phyloP scores from a whole-genome alignment of 83 land plant species.

The Diphasiastrum complanatum region DNA sequence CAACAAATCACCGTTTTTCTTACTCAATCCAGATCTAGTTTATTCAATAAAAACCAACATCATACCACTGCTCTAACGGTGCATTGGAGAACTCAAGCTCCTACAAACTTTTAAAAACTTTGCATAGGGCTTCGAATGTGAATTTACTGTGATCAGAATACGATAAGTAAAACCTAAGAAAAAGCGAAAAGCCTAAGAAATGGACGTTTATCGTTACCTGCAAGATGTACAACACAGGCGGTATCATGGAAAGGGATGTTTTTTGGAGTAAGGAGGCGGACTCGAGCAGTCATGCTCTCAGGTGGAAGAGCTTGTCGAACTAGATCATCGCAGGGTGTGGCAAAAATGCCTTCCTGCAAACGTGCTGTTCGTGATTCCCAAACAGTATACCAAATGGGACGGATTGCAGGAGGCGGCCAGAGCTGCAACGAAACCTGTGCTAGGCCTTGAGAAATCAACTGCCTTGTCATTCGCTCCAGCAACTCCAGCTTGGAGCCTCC shows the following conservation, averaged over 20 bases:
- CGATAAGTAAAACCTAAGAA: neutral
- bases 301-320: slow-evolving; percentile 68
- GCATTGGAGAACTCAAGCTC: too few species aligned
- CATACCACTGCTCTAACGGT: too few species aligned
- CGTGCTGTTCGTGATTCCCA: slow-evolving; percentile 73
- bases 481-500: slow-evolving; percentile 78
- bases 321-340: slow-evolving; percentile 74
- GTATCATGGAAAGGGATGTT: slow-evolving; percentile 47
- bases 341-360: slow-evolving; percentile 79
- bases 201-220: slow-evolving; percentile 56
- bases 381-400: slow-evolving; percentile 70
- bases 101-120: too few species aligned
- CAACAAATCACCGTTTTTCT: too few species aligned
- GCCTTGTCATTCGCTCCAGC: slow-evolving; percentile 63
- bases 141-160: neutral
- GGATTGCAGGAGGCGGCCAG: slow-evolving; percentile 64
- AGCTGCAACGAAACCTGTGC: slow-evolving; percentile 40
- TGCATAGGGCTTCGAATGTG: too few species aligned
- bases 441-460: slow-evolving; percentile 54
- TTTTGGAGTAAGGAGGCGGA: slow-evolving; percentile 72
- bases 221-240: slow-evolving; percentile 94
- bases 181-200: neutral
- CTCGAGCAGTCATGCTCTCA: slow-evolving; percentile 82
- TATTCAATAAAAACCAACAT: too few species aligned
- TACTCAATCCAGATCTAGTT: too few species aligned